Evolutionary conservation across 768 basidiomycete genomes (phyloP), one percentile per base, ranked within the genome.

Genomic region (Clathrus columnatus): DNA sequence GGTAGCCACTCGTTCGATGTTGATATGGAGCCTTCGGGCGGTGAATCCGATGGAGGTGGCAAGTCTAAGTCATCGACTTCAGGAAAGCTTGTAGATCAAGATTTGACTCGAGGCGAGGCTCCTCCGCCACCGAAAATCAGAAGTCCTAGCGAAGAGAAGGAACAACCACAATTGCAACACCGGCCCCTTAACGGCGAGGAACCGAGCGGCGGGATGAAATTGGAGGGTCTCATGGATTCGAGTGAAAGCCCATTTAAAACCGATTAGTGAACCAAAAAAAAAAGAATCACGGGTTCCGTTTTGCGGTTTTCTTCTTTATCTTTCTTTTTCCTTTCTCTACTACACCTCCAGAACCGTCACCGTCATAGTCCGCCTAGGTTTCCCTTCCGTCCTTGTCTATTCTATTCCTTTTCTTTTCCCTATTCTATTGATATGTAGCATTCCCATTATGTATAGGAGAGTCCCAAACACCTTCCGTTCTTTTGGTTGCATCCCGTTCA

Each of bases 181-280:
- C 64, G 70, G 32, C 54, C 42, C 5, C 79, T 83, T 11, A 69
- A 72, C 50, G 81, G 80, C 26, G 83, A 85, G 59, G 75, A 70
- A 52, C 75, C 76, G 26, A 72, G 76, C 57, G 72, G 79, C 5
- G 77, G 75, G 10, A 70, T 77, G n/a, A 73, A 75, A 63, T 76
- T 70, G 27, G 85, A 87, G 63, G 83, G 82, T n/a, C 71, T 85
- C 32, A 69, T 82, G 67, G 82, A 86, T 63, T 68, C 71, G 55
- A 84, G 79, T 64, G 84, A 86, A 70, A 78, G 79, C 65, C 81
- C 82, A 45, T 61, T 75, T 57, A 72, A 74, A 32, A 48, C 45
- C 18, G 54, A 27, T 10, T 53, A 52, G 43, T 14, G 6, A 14
- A 32, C 6, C 14, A 32, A 14, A 32, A 32, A 6, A 36, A 4